Base-by-base conservation (phyloP, 345 rosid genomes). In the Raphanus raphanistrum region DNA sequence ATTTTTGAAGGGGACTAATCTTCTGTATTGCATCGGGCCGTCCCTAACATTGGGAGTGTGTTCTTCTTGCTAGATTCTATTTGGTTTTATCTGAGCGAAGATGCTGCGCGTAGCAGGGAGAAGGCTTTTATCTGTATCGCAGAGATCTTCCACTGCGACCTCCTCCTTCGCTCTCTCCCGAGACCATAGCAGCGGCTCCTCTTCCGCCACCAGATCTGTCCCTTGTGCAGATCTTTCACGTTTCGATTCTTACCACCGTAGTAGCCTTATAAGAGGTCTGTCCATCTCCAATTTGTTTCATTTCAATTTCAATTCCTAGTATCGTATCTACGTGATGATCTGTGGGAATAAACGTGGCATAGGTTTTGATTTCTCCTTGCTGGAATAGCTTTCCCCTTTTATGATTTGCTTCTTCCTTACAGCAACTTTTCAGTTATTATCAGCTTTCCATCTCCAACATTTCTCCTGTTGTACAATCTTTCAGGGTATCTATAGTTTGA, bases 61-160 rank as follows among this genome's bases (percentile, higher is more conserved):
- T n/a, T n/a, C n/a, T n/a, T n/a, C n/a, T n/a, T n/a, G n/a, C n/a
- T n/a, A n/a, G n/a, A n/a, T n/a, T n/a, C n/a, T n/a, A n/a, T n/a
- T n/a, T n/a, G n/a, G n/a, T n/a, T n/a, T n/a, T n/a, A n/a, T 1
- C 4, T 60, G n/a, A 41, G 16, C 82, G 31, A 79, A 74, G 87
- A 93, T 90, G 98, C 82, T 93, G 76, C 84, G 93, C 58, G 79
- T 87, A 38, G 90, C 93, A n/a, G 94, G 90, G 83, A 90, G 87
- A 88, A 91, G 90, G 77, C 81, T 90, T 69, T 85, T 90, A 1
- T 86, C 87, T 70, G 60, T 84, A 10, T 45, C 82, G 1, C 82
- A 87, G 87, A 83, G 82, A 81, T 74, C 86, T 58, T 70, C 84
- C n/a, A 84, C 72, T 61, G 70, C 87, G 13, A 83, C 88, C 57